Evolutionary conservation across 208 protist species (phyloP), one percentile per base, ranked within the genome.

Genomic region (Strigomonas culicis): DNA sequence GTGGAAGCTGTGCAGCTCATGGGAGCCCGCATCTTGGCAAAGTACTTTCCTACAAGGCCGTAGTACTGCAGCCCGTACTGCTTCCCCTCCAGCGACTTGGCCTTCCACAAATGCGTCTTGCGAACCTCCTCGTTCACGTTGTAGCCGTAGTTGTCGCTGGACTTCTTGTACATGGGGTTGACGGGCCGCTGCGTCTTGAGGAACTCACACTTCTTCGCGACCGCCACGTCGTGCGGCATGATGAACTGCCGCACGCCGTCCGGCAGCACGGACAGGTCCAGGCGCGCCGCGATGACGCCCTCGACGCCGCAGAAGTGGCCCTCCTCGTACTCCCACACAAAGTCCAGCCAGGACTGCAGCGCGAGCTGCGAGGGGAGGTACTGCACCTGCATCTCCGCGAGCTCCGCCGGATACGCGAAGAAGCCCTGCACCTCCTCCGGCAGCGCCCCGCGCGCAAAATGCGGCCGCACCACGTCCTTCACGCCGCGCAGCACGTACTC

Each of bases 141-240:
- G 36, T 82, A 79, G 11, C 89, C 89, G 66, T 95, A 95, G n/a
- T 64, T 49, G 4, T 86, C 55, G 53, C 78, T 93, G 27, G 86
- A 79, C 24, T 75, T 68, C 61, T 86, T 92, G 66, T 93, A 95
- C 83, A 90, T 90, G 27, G 89, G 89, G 60, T 93, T 92, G 19
- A 64, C 46, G 10, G 50, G 47, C 11, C 52, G 44, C 10, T 28
- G 41, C 10, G 83, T 86, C 22, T 59, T 66, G 4, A 86, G 15
- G 55, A 66, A 80, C 60, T 69, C n/a, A 22, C 27, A 31, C 27
- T 75, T 31, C 13, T 75, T 63, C 11, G 64, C 68, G 31, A 70
- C 65, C 25, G 73, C 71, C 8, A 52, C 72, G 36, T 25, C 34
- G 63, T 80, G 84, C 32, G 86, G 71, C 49, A 81, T 51, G 59